phyloP scores from a whole-genome alignment of 1,284 basidiomycete species.

The Fomitopsis betulina region DNA sequence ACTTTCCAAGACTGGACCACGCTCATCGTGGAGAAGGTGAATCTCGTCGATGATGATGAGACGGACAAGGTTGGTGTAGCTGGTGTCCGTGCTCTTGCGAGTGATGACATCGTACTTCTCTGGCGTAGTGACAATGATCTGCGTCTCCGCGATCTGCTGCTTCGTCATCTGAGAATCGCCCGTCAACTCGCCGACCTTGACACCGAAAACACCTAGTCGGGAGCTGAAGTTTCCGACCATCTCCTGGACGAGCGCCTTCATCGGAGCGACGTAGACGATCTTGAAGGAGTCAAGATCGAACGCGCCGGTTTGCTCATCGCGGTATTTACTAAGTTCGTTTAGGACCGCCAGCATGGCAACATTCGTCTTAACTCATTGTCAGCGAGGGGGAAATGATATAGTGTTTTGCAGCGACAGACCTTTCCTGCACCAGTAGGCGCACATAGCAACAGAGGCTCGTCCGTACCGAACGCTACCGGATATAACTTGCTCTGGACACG shows the following conservation, averaged over 20 bases:
- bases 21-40: slow-evolving; percentile 96
- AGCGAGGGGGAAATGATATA: background rate
- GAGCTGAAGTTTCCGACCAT: slow-evolving; percentile 92
- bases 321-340: slow-evolving; percentile 82
- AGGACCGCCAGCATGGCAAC: slow-evolving; percentile 95
- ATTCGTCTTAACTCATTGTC: slow-evolving; percentile 68
- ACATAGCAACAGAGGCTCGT: slow-evolving; percentile 94
- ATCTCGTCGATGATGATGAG: slow-evolving; percentile 99
- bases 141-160: slow-evolving; percentile 94
- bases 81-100: slow-evolving; percentile 95
- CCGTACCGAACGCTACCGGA: slow-evolving; percentile 90
- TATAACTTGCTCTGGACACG: slow-evolving; percentile 92
- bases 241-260: slow-evolving; percentile 98
- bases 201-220: slow-evolving; percentile 79
- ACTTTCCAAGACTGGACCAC: slow-evolving; percentile 94
- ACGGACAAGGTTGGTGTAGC: slow-evolving; percentile 95
- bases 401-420: slow-evolving; percentile 40
- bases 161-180: slow-evolving; percentile 99
- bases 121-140: slow-evolving; percentile 98
- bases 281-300: slow-evolving; percentile 94
- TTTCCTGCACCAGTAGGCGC: slow-evolving; percentile 99
- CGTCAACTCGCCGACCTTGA: slow-evolving; percentile 93
- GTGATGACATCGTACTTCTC: slow-evolving; percentile 99
- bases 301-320: slow-evolving; percentile 77
- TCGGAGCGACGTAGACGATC: slow-evolving; percentile 97